Conservation (phyloP, 345 rosid genomes). For the Euclidium syriacum region DNA sequence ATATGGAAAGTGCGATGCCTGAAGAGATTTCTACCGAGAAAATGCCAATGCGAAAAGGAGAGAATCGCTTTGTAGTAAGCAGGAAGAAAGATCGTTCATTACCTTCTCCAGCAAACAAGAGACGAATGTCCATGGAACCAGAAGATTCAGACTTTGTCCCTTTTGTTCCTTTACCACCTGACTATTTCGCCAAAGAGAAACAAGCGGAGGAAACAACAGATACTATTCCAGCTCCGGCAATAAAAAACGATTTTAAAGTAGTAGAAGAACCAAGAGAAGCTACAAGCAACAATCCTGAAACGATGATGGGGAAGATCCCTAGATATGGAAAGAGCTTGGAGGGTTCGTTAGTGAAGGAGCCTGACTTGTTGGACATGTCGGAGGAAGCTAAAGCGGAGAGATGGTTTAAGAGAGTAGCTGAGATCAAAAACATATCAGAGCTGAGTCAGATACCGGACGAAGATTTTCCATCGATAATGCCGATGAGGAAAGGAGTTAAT, state of each 20-base stretch:
- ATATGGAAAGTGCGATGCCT: slow-evolving; percentile 34
- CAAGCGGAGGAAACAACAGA: slow-evolving; percentile 35
- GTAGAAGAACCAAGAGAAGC: slow-evolving; percentile 26
- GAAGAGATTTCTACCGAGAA: slow-evolving; percentile 61
- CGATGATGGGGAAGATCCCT: not conserved
- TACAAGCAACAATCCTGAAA: slow-evolving; percentile 9
- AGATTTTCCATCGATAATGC: slow-evolving; percentile 98
- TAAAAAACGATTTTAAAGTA: slow-evolving; percentile 6
- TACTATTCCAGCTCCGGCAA: slow-evolving; percentile 23
- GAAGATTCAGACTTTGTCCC: slow-evolving; percentile 56
- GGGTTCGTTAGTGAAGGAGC: slow-evolving; percentile 83
- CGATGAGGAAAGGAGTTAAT: slow-evolving; percentile 97
- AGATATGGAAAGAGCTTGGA: slow-evolving; percentile 72
- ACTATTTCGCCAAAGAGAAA: slow-evolving; percentile 57
- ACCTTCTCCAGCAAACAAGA: slow-evolving; percentile 69
- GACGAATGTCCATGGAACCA: slow-evolving; percentile 49
- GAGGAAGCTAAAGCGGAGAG: slow-evolving; percentile 99
- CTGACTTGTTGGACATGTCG: slow-evolving; percentile 92
- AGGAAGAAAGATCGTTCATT: slow-evolving; percentile 74
- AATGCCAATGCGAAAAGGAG: slow-evolving; percentile 83
- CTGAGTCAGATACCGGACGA: slow-evolving; percentile 97
- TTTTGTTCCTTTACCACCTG: slow-evolving; percentile 83
- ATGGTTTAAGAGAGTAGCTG: slow-evolving; percentile 88
- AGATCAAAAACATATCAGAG: slow-evolving; percentile 93
- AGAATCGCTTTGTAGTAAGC: slow-evolving; percentile 71